Evolutionary conservation across 1,139 yeast species (phyloP).

Genomic region (Yamadazyma songkhlaensis): DNA sequence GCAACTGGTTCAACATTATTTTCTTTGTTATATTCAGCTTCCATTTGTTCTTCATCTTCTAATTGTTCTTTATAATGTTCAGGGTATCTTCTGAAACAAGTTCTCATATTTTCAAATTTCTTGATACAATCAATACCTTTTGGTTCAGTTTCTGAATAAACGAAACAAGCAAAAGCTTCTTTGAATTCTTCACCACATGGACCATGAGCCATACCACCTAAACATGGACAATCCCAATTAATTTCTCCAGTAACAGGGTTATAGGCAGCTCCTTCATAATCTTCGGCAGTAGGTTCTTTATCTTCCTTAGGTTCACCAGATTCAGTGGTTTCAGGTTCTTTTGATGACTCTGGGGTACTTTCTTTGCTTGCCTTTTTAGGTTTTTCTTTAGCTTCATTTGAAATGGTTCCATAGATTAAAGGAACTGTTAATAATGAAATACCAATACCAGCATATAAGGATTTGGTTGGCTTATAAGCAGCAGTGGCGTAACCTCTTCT

Average conservation of each 20-base stretch:
- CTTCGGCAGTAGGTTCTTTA: slow-evolving; percentile 14
- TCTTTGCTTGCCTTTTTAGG: slow-evolving; percentile 8
- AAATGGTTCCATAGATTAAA: slow-evolving; percentile 4
- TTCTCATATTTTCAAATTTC: slow-evolving; percentile 89
- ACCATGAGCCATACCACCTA: slow-evolving; percentile 98
- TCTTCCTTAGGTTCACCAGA: slow-evolving; percentile 2
- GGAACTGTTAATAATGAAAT: slow-evolving; percentile 5
- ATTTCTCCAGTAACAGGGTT: slow-evolving; percentile 98
- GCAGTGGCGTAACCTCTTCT: slow-evolving; percentile 6
- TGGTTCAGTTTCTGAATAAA: slow-evolving; percentile 92
- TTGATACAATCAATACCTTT: slow-evolving; percentile 96
- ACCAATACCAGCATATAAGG: slow-evolving; percentile 6
- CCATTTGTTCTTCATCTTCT: slow-evolving; percentile 71
- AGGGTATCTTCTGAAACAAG: slow-evolving; percentile 90
- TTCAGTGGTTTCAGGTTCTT: not conserved
- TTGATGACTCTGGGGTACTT: slow-evolving; percentile 14
- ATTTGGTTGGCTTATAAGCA: not conserved
- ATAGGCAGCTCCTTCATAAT: slow-evolving; percentile 62
- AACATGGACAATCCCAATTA: slow-evolving; percentile 99
- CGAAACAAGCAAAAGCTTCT: slow-evolving; percentile 93
- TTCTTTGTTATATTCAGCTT: slow-evolving; percentile 19
- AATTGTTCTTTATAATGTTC: slow-evolving; percentile 93
- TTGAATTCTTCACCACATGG: slow-evolving; percentile 99
- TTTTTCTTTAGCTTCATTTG: slow-evolving; percentile 5
- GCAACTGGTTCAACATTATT: slow-evolving; percentile 2